A percentile compares a stretch with the other conserved stretches of the same genome.
Evolutionary conservation across 2,329 filamentous ascomycete species (phyloP).

Genomic region (Nemania serpens): DNA sequence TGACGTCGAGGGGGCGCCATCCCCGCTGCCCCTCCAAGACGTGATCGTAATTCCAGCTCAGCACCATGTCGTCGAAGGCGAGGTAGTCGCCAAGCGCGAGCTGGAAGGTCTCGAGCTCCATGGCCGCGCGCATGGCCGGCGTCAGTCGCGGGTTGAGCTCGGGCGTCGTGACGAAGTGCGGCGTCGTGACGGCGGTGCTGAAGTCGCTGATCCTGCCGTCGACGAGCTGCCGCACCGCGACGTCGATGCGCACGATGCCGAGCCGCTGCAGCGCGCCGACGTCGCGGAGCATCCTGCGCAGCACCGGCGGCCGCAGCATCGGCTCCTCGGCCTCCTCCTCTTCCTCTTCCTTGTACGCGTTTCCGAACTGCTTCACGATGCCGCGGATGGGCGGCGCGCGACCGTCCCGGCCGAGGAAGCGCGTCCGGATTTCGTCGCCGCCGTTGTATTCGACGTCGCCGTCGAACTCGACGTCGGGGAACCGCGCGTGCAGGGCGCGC

Average conservation of each 20-base stretch:
- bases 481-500: background rate
- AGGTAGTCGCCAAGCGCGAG: slow-evolving; percentile 19
- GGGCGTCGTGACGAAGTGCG: slow-evolving; percentile 29
- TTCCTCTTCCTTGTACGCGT: no score
- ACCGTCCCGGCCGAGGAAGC: background rate
- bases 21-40: background rate
- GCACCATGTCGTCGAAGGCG: slow-evolving; percentile 23
- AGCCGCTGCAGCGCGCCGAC: no score
- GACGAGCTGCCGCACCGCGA: no score
- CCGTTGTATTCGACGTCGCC: background rate
- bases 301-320: no score
- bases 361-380: background rate
- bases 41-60: slow-evolving; percentile 2
- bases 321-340: no score
- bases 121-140: slow-evolving; percentile 6
- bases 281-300: no score
- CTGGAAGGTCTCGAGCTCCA: slow-evolving; percentile 22
- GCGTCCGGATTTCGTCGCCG: background rate
- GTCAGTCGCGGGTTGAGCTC: slow-evolving; percentile 26
- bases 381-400: background rate
- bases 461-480: no score
- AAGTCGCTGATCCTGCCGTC: no score
- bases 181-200: no score
- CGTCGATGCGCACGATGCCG: no score
- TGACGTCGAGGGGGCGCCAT: background rate